A percentile compares a stretch with the other conserved stretches of the same genome.
Evolutionary conservation across 2,329 filamentous ascomycete genomes (phyloP).

Genomic region (Colletotrichum coccodes): DNA sequence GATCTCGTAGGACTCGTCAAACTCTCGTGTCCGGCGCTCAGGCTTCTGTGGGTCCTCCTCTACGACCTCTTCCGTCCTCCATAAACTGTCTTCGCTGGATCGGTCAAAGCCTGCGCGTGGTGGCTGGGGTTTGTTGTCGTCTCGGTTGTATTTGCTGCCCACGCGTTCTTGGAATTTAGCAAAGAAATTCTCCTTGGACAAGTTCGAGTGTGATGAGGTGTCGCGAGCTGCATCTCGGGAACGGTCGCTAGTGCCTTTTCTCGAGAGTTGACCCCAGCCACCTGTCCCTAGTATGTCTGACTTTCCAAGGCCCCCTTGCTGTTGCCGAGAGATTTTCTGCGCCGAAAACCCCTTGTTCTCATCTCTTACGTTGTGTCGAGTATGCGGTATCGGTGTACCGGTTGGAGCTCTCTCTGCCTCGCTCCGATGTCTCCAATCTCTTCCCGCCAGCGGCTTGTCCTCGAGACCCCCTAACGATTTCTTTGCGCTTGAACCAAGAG

Average conservation of each 20-base stretch:
- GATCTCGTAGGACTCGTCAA: slow-evolving; percentile 31
- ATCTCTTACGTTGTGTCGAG: background rate
- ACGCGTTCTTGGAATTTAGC: slow-evolving; percentile 9
- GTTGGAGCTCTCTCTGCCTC: slow-evolving; percentile 4
- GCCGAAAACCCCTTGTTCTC: too few relatives aligned
- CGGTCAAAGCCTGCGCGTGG: background rate
- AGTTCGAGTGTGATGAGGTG: background rate
- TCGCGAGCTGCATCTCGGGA: background rate
- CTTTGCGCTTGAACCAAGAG: background rate
- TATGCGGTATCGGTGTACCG: slow-evolving; percentile 17
- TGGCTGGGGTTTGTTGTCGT: background rate
- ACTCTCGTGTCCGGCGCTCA: slow-evolving; percentile 1
- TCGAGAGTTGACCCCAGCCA: slow-evolving; percentile 17
- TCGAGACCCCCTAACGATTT: slow-evolving; percentile 1
- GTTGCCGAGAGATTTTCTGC: background rate
- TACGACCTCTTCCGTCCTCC: background rate
- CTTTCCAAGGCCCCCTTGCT: background rate
- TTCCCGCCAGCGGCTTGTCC: background rate
- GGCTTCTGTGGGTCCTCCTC: background rate
- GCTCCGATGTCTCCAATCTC: slow-evolving; percentile 20
- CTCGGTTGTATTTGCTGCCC: background rate
- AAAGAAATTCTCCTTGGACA: slow-evolving; percentile 16
- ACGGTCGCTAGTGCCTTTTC: background rate
- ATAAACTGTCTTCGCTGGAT: background rate
- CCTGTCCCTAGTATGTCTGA: background rate